Percentiles rank a stretch among this genome's conserved stretches.
These are phyloP conservation scores for Suillus tomentosus DNA, from an alignment of 768 basidiomycete genomes.

Conservation along the genomic window DNA sequence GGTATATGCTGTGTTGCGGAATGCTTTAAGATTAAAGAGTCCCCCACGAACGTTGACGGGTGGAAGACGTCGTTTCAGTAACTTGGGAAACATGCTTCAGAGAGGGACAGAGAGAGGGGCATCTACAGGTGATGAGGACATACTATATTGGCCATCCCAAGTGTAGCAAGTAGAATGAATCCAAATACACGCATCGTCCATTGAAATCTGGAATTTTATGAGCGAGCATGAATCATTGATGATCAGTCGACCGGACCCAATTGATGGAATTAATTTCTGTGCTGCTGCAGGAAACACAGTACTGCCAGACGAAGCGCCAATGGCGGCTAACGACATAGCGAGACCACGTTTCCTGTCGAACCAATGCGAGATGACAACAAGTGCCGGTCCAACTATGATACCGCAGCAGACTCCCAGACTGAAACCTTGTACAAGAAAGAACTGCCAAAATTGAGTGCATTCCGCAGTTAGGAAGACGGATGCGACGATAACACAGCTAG, in stretches of 20 bases:
- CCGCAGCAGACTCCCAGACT: conserved; percentile 63
- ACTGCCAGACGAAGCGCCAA: conserved; percentile 71
- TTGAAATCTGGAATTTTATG: conserved; percentile 51
- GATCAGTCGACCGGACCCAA: conserved; percentile 48
- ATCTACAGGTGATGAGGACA: conserved; percentile 22
- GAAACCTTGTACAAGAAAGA: conserved; percentile 74
- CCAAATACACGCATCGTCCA: conserved; percentile 79
- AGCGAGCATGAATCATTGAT: neutral
- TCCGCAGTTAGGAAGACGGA: conserved; percentile 69
- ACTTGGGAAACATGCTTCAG: conserved; percentile 17
- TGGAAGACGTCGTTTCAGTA: conserved; percentile 50
- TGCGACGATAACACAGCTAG: conserved; percentile 51
- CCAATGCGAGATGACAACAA: conserved; percentile 70
- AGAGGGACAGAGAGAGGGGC: neutral
- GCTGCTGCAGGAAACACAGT: conserved; percentile 64
- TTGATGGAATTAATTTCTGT: conserved; percentile 51
- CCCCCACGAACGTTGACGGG: conserved; percentile 56
- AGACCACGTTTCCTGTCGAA: conserved; percentile 56
- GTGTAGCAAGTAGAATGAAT: conserved; percentile 54
- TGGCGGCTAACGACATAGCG: conserved; percentile 62
- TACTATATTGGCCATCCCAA: conserved; percentile 59
- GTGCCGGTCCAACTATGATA: conserved; percentile 61
- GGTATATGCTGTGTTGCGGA: conserved; percentile 48
- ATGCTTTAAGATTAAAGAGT: conserved; percentile 55
- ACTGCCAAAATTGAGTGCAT: conserved; percentile 78